Evolutionary conservation across 305 asterid genomes (phyloP), one percentile per base, ranked within the genome.

Genomic region (Solanum chacoense): DNA sequence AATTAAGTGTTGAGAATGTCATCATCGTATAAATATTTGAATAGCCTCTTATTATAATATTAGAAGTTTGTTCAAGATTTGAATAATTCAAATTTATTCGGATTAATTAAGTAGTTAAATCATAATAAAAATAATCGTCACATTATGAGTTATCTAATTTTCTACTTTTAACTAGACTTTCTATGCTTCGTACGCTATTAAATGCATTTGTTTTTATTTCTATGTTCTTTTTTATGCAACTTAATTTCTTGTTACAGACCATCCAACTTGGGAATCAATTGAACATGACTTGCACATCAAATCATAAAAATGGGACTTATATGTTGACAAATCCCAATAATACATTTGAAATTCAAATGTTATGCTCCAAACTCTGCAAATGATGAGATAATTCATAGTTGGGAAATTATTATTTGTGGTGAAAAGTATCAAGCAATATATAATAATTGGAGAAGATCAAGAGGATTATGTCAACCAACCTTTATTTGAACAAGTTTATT

Each of bases 341-440:
- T 81, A 88, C 93, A 13, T 4, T 92, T 37, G 88, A 93, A 34
- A 87, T 96, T 75, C 95, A 94, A 84, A 91, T 89, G 88, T 93
- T 97, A 24, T 97, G 99, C 86, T 90, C 91, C 45, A 91, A 94
- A 26, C 98, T 97, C n/a, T 97, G 99, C 89, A 69, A 73, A 73
- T 94, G 92, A 73, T 94, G 92, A 92, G 40, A 59, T 20, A 67
- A 34, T 84, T 83, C 74, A 83, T 50, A 31, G 31, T 83, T 83
- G 87, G 65, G 28, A 55, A 84, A 11, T 11, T 14, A 84, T 55
- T 55, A 2, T 55, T 65, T 63, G 73, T 45, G 42, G 86, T 10
- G 31, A 50, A 50, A 45, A 29, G 7, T 84, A 32, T 55, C 32
- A 84, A 32, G n/a, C 42, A 84, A 32, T 20, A 55, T 55, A 7